Evolutionary conservation across 495 filamentous ascomycete genomes (phyloP), one percentile per base, ranked within the genome.

Genomic region (Chaetomidium leptoderma): DNA sequence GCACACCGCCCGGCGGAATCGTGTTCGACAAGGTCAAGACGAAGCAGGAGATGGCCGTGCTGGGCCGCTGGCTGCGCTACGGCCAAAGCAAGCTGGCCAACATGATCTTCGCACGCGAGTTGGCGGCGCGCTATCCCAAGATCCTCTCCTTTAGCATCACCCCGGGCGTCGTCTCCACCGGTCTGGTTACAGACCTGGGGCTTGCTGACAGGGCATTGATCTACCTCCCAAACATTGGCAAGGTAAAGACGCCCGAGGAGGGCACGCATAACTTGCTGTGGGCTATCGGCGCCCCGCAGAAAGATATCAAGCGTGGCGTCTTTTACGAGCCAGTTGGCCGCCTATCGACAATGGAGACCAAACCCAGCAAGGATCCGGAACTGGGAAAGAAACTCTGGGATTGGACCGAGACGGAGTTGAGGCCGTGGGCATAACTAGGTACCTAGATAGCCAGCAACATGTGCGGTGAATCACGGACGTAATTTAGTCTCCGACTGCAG

Each of bases 71-170:
- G 69, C 0, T 59, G 51, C 74, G 76, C 35, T 79, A 79, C 61
- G 72, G 74, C 10, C 72, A 78, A 59, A 71, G 66, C 69, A 79
- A 77, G 62, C 70, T 77, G 23, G 73, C 73, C 30, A 75, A 75
- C 42, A 63, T 77, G 33, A 39, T 79, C 35, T 85, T 81, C 56
- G 75, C 81, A 1, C 59, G 69, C 8, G 81, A 87, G 61, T 74
- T 92, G 24, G 81, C 82, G 0, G 67, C 69, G 14, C 78, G 81
- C 1, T 75, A 85, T 63, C 49, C 49, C 1, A 2, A 1, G 67
- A 74, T 90, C 47, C 73, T 74, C 0, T 76, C 76, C 14, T 72
- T 86, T 0, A 68, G 83, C 4, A 73, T 89, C 0, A 83, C 89
- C 47, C 88, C 88, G 2, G 87, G 88, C 5, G 65, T 85, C 1